These are phyloP conservation scores for Aspergillus pseudonomiae DNA, from an alignment of 2,329 filamentous ascomycete species.

Conservation along the genomic window DNA sequence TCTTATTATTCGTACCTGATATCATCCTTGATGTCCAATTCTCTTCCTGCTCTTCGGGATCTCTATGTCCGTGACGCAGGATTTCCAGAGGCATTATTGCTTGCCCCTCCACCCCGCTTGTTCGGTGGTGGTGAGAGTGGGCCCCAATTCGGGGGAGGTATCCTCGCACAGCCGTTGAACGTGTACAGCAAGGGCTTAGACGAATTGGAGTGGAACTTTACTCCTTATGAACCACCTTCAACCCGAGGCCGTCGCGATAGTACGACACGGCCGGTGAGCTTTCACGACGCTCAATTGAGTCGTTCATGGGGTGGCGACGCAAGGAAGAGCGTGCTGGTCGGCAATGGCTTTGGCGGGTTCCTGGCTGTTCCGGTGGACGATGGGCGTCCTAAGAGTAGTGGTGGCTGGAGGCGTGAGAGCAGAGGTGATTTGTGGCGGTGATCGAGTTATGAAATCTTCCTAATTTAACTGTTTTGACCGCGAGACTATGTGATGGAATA, in stretches of 20 bases:
- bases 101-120: constrained; percentile 65
- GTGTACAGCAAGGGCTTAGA: constrained; percentile 69
- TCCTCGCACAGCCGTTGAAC: constrained; percentile 60
- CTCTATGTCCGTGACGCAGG: constrained; percentile 84
- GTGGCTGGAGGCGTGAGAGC: constrained; percentile 36
- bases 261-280: constrained; percentile 49
- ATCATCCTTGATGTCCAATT: constrained; percentile 75
- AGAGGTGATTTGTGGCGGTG: constrained; percentile 45
- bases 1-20: constrained; percentile 86
- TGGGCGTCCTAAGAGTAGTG: constrained; percentile 40
- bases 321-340: constrained; percentile 65
- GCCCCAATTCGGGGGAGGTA: constrained; percentile 27
- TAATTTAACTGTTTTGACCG: constrained; percentile 2
- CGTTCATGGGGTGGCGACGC: constrained; percentile 63
- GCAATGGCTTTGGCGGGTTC: constrained; percentile 69
- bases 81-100: constrained; percentile 78
- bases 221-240: constrained; percentile 56
- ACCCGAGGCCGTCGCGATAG: constrained; percentile 40
- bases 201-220: constrained; percentile 70
- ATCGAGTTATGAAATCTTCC: background rate
- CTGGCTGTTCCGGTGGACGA: constrained; percentile 63
- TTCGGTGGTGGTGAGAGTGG: constrained; percentile 47
- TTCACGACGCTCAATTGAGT: constrained; percentile 50
- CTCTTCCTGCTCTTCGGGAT: constrained; percentile 71
- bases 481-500: background rate